These are phyloP conservation scores for Fusarium sp. DNA, from an alignment of 2,329 filamentous ascomycete genomes.

Conservation along the genomic window DNA sequence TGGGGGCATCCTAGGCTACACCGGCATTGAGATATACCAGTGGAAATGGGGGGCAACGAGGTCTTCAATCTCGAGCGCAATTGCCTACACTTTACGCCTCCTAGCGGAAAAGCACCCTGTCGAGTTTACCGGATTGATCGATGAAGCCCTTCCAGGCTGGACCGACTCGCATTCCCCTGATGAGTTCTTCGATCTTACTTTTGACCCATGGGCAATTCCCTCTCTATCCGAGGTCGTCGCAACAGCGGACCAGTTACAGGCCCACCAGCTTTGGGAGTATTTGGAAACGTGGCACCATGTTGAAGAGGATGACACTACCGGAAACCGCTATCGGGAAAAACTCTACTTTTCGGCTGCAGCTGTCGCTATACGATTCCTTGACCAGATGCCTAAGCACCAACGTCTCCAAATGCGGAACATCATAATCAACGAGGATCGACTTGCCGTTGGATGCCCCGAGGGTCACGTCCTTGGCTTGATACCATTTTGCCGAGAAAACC, in stretches of 20 bases:
- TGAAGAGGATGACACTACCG: fast-evolving
- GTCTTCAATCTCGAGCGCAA: not conserved
- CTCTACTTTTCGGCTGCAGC: constrained; percentile 11
- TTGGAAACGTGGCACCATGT: not conserved
- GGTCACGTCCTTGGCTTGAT: constrained; percentile 11
- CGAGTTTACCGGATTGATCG: fast-evolving
- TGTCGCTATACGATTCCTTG: constrained; percentile 7
- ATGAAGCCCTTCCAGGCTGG: not conserved
- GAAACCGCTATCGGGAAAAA: not conserved
- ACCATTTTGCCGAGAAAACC: constrained; percentile 22
- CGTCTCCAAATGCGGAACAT: not conserved
- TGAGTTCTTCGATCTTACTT: not conserved
- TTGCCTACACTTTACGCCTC: not conserved
- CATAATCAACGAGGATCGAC: not conserved
- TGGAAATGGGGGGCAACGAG: not conserved
- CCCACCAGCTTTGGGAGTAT: fast-evolving
- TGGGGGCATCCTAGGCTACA: not conserved
- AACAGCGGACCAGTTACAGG: not conserved
- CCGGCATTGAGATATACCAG: fast-evolving
- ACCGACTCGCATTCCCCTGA: fast-evolving
- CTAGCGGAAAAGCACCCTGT: not conserved
- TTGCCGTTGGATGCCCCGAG: not conserved
- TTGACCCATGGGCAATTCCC: constrained; percentile 4
- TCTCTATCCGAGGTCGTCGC: not conserved
- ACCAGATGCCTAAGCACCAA: fast-evolving